Percentiles rank a stretch among this genome's conserved stretches.
Evolutionary conservation across 169 alveolate genomes (phyloP).

Genomic region (Theileria parva): DNA sequence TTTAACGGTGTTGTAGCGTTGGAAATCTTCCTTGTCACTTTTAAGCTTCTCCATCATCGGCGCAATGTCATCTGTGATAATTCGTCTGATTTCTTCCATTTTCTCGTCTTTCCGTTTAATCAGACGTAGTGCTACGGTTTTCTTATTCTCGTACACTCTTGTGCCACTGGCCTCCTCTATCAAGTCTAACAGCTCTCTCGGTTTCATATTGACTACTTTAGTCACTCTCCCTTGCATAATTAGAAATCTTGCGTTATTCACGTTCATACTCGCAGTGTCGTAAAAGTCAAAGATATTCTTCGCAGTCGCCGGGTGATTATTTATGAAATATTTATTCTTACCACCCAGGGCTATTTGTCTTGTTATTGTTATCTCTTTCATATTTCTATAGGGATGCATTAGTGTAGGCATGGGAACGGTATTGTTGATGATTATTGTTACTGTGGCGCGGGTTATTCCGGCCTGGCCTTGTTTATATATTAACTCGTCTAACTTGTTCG

Average conservation of each 20-base stretch:
- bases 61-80: slow-evolving; percentile 87
- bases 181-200: slow-evolving; percentile 92
- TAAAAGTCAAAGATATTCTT: slow-evolving; percentile 91
- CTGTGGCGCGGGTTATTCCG: slow-evolving; percentile 97
- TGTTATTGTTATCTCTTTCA: slow-evolving; percentile 88
- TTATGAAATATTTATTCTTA: slow-evolving; percentile 91
- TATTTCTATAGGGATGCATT: slow-evolving; percentile 82
- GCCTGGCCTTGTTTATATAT: slow-evolving; percentile 98
- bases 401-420: slow-evolving; percentile 78
- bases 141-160: slow-evolving; percentile 92
- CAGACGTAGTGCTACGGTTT: slow-evolving; percentile 87
- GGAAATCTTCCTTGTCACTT: slow-evolving; percentile 80
- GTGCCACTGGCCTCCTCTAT: slow-evolving; percentile 99
- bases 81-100: slow-evolving; percentile 86
- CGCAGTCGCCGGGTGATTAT: slow-evolving; percentile 92
- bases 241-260: slow-evolving; percentile 97
- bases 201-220: slow-evolving; percentile 97
- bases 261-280: slow-evolving; percentile 93
- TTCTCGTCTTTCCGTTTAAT: slow-evolving; percentile 90
- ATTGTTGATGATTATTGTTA: slow-evolving; percentile 94
- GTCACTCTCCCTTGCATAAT: slow-evolving; percentile 97
- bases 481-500: slow-evolving; percentile 92
- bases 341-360: slow-evolving; percentile 93
- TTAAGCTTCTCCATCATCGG: slow-evolving; percentile 87
- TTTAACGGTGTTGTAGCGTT: slow-evolving; percentile 65